Evolutionary conservation across 139 green algal species (phyloP).

Genomic region (Tetratostichococcus sp.): DNA sequence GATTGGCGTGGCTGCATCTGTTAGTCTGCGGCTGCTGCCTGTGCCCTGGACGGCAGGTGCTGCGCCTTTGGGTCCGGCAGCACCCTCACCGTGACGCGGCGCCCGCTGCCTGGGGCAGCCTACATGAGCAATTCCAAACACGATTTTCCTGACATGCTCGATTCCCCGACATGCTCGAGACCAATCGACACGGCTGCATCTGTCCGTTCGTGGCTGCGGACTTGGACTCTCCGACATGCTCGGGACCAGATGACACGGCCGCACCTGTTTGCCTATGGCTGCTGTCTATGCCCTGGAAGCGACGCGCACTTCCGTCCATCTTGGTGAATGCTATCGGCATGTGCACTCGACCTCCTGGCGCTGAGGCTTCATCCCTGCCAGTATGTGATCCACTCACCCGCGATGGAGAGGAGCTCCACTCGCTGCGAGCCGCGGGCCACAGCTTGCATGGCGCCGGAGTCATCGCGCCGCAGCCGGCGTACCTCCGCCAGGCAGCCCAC

Average conservation of each 20-base stretch:
- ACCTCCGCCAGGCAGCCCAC: slow-evolving; percentile 2
- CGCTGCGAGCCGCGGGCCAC: not conserved
- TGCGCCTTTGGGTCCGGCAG: not conserved
- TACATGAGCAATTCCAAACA: too few relatives aligned
- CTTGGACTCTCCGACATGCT: too few relatives aligned
- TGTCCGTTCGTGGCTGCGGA: too few relatives aligned
- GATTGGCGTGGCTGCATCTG: not conserved
- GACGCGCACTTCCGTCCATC: too few relatives aligned
- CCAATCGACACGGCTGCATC: not conserved
- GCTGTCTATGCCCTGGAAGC: too few relatives aligned
- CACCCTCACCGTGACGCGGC: not conserved
- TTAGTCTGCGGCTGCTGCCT: too few relatives aligned
- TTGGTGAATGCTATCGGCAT: too few relatives aligned
- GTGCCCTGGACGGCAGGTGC: not conserved
- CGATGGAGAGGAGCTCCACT: not conserved
- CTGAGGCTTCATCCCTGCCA: not conserved
- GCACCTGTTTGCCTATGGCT: not conserved
- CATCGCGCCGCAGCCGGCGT: not conserved
- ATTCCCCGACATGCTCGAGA: too few relatives aligned
- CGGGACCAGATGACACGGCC: not conserved
- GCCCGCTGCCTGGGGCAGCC: too few relatives aligned
- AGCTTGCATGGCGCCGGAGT: not conserved
- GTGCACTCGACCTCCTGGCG: not conserved
- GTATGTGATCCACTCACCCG: not conserved
- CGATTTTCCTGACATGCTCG: too few relatives aligned